Conservation (phyloP, 805 yeast species). For the Metschnikowia borealis region DNA sequence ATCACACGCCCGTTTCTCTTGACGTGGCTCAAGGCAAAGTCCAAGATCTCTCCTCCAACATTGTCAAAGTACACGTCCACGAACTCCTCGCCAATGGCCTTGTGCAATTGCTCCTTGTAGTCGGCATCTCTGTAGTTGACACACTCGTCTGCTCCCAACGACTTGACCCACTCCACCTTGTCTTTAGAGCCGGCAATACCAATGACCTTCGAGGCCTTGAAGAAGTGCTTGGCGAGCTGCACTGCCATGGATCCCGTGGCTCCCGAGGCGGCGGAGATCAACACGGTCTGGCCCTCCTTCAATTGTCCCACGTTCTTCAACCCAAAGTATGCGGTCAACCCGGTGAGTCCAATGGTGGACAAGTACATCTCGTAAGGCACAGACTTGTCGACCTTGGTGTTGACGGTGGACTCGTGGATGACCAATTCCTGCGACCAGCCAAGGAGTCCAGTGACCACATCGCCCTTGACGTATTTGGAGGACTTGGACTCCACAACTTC, state of each 20-base stretch:
- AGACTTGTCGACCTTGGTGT: conserved; percentile 26
- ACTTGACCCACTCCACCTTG: conserved; percentile 51
- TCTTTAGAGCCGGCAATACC: conserved; percentile 61
- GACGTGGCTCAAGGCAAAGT: conserved; percentile 36
- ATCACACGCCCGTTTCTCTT: conserved; percentile 43
- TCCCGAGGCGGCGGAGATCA: conserved; percentile 66
- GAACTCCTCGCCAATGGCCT: conserved; percentile 41
- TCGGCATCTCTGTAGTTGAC: conserved; percentile 49
- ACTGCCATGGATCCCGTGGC: conserved; percentile 65
- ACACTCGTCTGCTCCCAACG: conserved; percentile 50
- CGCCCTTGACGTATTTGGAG: conserved; percentile 40
- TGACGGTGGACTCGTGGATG: conserved; percentile 23
- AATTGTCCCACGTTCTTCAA: conserved; percentile 48
- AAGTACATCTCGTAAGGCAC: conserved; percentile 42
- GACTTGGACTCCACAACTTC: conserved; percentile 47
- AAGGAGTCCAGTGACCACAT: conserved; percentile 34
- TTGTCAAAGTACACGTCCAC: conserved; percentile 56
- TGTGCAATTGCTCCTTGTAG: conserved; percentile 22
- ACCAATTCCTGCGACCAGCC: conserved; percentile 50
- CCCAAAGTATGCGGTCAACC: conserved; percentile 59
- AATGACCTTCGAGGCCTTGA: conserved; percentile 52
- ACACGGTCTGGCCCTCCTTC: conserved; percentile 41
- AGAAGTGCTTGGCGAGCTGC: conserved; percentile 51
- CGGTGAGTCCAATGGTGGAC: conserved; percentile 52
- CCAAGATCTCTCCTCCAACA: conserved; percentile 61